phyloP scores from a whole-genome alignment of 352 stramenopile species.

The Aphanomyces invadans region DNA sequence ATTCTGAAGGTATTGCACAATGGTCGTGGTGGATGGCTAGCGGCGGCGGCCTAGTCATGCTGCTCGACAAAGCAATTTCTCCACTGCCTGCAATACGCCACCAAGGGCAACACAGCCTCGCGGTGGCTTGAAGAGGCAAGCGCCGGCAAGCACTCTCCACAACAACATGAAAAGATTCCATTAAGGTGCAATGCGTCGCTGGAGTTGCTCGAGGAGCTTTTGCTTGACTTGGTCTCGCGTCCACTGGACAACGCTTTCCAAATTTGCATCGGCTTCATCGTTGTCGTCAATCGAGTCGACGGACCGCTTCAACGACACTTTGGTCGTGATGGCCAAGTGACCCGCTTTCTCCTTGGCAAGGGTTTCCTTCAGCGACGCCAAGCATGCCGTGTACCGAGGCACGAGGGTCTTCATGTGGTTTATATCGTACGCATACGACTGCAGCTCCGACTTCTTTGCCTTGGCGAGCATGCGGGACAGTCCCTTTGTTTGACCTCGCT shows the following conservation, averaged over 20 bases:
- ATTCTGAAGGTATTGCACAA: too few relatives aligned
- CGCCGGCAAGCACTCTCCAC: not conserved
- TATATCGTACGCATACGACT: conserved; percentile 51
- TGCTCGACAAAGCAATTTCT: too few relatives aligned
- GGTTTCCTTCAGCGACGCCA: conserved; percentile 69
- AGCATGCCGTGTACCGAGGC: conserved; percentile 54
- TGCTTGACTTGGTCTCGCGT: conserved; percentile 9
- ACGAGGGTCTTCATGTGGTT: conserved; percentile 76
- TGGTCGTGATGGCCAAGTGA: conserved; percentile 18
- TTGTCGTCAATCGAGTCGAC: not conserved
- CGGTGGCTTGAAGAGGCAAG: too few relatives aligned
- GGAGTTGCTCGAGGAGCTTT: conserved; percentile 1
- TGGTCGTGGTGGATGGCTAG: too few relatives aligned
- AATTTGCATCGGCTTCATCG: not conserved
- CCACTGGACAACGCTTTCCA: not conserved
- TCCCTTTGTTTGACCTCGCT: conserved; percentile 72
- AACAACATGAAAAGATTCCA: not conserved
- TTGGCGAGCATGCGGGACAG: conserved; percentile 81
- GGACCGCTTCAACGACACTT: conserved; percentile 18
- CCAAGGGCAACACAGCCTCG: too few relatives aligned
- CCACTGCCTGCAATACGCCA: too few relatives aligned
- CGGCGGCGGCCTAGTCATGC: too few relatives aligned
- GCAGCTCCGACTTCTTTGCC: conserved; percentile 66
- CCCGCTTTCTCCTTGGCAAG: conserved; percentile 68
- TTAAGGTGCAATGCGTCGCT: not conserved